phyloP scores from a whole-genome alignment of 306 rosid genomes.

The Pterocarpus macrocarpus region DNA sequence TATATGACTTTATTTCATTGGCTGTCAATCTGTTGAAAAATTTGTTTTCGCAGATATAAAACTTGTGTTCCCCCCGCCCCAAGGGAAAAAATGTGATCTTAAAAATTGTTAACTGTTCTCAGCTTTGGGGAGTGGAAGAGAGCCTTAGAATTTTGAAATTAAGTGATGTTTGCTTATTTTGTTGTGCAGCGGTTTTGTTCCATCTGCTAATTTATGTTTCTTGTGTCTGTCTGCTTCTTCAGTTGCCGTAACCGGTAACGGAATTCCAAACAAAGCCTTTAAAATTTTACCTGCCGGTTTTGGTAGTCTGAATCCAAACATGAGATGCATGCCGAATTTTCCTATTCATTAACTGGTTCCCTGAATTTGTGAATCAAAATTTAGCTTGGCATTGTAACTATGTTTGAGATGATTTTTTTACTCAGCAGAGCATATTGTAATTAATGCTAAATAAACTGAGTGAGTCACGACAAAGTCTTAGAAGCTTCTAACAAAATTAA shows the following conservation, averaged over 20 bases:
- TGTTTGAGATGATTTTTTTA: not conserved
- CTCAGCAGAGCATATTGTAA: not conserved
- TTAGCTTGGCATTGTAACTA: not conserved
- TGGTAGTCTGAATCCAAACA: not conserved
- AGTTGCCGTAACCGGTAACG: not conserved
- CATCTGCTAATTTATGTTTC: not conserved
- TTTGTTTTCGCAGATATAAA: not conserved
- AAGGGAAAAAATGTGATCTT: not conserved
- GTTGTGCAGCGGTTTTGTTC: not conserved
- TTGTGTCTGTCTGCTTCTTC: slow-evolving; percentile 2
- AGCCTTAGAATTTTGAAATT: slow-evolving; percentile 14
- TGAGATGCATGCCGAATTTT: not conserved
- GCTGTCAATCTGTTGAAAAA: not conserved
- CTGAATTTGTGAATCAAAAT: not conserved
- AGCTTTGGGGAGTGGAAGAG: not conserved
- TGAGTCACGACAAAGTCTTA: not conserved
- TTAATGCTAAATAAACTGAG: not conserved
- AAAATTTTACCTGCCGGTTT: not conserved
- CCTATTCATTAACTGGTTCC: not conserved
- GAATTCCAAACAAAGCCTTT: not conserved
- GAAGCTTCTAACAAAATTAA: not conserved
- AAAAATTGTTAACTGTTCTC: slow-evolving; percentile 7
- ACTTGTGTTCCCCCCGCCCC: not conserved
- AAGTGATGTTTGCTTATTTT: slow-evolving; percentile 9
- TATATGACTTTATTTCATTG: not conserved